Evolutionary conservation across 768 basidiomycete genomes (phyloP), one percentile per base, ranked within the genome.

Genomic region (Ramaria rubella): DNA sequence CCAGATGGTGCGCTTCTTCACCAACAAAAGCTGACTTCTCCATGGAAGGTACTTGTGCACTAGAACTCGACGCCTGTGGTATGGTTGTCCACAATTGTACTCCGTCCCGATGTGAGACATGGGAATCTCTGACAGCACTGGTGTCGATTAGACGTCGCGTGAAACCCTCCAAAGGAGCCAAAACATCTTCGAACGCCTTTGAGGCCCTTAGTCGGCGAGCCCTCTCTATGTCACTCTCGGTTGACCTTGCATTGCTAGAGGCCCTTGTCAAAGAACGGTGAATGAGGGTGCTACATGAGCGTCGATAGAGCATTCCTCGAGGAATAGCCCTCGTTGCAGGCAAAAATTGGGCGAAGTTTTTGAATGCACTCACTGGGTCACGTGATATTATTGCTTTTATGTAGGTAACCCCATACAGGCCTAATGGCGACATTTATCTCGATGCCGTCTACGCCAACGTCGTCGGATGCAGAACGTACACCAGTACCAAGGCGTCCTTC

Each of bases 1-100:
- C 17, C 3, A 26, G 56, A 21, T 43, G n/a, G 49, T 52, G 19
- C 24, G 29, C 26, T 4, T 48, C 45, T 29, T 58, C 40, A 30
- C 8, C 52, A 23, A 60, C 19, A 34, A 60, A 60, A 19, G 51
- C 48, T 31, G 54, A 45, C 40, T 60, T 60, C 17, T 57, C 48
- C 46, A 57, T 23, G 17, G 59, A 60, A 9, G 58, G 45, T 7
- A 55, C 38, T 11, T 23, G 21, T 30, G 12, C 21, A 27, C 11
- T 5, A 9, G 40, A 19, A 27, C 36, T 46, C 23, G 29, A 24
- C 21, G 27, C 33, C 21, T 56, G 55, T 5, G 55, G 55, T 33
- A 56, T 56, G 3, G 24, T 49, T 4, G 43, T 5, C 55, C 42
- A 48, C 30, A 56, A 31, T 9, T 56, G 27, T 4, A 49, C 45